Evolutionary conservation across 495 filamentous ascomycete species (phyloP), one percentile per base, ranked within the genome.

Genomic region (Sabuloglossum arenarium): DNA sequence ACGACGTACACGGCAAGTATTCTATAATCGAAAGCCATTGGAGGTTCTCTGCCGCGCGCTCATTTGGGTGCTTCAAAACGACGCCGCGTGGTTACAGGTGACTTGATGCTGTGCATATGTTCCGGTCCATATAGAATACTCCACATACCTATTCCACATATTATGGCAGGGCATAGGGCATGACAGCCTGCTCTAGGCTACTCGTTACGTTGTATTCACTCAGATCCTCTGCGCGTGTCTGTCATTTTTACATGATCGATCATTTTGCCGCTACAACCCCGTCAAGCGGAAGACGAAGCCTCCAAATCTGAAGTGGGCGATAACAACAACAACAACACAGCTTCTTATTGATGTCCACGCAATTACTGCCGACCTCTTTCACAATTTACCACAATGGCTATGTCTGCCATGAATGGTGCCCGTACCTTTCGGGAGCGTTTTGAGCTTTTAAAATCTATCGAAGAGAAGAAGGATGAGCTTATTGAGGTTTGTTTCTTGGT

Each of bases 391-490:
- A 43, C 11, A 21, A 43, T 21, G 39, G n/a, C 39, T 12, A 53
- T 30, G 24, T 3, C 50, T 8, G 19, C 21, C 19, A 8, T 24
- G 24, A 37, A 29, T 19, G 32, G 50, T 1, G 12, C 16, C 12
- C 50, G 8, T 19, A 31, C 32, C 25, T 55, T 68, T 59, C 62
- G 69, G 24, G 69, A 74, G 43, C 70, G 72, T 60, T 77, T 73
- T 67, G 69, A 73, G 47, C 66, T 71, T 47, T 56, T 78, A 46
- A 66, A 69, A 45, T 59, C 67, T 39, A 59, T 72, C 54, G 74
- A 78, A 58, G 64, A 75, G 51, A 67, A 69, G 55, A 78, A 77
- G 64, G 72, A 77, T 60, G 68, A 69, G 55, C 67, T 78, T 28
- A 76, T 78, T 58, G 71, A 75, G 65, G 75, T 76, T 68, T 21